A percentile compares a stretch with the other conserved stretches of the same genome.
These are phyloP conservation scores for Phytopythium vexans DNA, from an alignment of 352 stramenopile species.

Conservation along the genomic window DNA sequence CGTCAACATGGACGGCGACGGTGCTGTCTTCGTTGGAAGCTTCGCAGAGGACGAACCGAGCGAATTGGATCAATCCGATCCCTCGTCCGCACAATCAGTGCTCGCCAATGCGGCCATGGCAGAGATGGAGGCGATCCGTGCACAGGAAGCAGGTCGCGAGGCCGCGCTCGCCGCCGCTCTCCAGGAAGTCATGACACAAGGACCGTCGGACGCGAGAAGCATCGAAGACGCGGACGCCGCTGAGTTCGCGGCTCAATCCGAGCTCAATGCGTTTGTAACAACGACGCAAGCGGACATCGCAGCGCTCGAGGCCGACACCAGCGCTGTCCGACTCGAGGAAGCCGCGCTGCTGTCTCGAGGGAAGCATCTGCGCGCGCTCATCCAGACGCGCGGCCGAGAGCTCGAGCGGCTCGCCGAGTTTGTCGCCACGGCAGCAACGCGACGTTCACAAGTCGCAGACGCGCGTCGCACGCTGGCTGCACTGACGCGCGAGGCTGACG, in stretches of 20 bases:
- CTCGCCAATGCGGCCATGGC: conserved; percentile 21
- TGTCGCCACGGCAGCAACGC: conserved; percentile 25
- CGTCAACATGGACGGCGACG: conserved; percentile 30
- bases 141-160: conserved; percentile 37
- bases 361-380: conserved; percentile 42
- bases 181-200: conserved; percentile 14
- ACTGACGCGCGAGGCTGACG: conserved; percentile 34
- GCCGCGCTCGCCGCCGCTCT: conserved; percentile 26
- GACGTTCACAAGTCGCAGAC: conserved; percentile 30
- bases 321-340: conserved; percentile 37
- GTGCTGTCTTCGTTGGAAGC: conserved; percentile 9
- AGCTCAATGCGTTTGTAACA: conserved; percentile 25
- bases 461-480: conserved; percentile 39
- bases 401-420: conserved; percentile 31
- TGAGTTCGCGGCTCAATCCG: conserved; percentile 20
- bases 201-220: not conserved
- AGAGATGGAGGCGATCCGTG: conserved; percentile 25
- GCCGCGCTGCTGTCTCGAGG: conserved; percentile 44
- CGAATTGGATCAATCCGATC: conserved; percentile 4
- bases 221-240: conserved; percentile 29
- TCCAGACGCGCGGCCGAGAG: conserved; percentile 26
- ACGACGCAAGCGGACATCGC: conserved; percentile 16
- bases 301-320: conserved; percentile 21
- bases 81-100: not conserved
- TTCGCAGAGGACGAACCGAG: conserved; percentile 30